These are phyloP conservation scores for Narthecium ossifragum DNA, from an alignment of 106 monocot species.

Conservation along the genomic window DNA sequence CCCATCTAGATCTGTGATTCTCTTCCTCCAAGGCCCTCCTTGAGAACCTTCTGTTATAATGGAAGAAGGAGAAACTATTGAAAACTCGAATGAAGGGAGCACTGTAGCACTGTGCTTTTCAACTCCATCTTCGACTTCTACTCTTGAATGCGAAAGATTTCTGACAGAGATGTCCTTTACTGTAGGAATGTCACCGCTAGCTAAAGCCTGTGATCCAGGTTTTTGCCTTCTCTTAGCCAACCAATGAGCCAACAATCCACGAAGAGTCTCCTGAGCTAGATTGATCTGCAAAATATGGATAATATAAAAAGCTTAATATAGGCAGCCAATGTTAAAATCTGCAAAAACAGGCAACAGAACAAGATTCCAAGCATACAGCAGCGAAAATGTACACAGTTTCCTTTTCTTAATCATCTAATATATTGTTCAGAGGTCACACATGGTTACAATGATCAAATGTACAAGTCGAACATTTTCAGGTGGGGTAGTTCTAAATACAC, in stretches of 20 bases:
- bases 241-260: constrained; percentile 79
- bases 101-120: constrained; percentile 41
- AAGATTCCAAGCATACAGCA: no score
- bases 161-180: constrained; percentile 43
- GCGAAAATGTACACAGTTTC: no score
- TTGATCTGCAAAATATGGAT: constrained; percentile 58
- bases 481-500: no score
- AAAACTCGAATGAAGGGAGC: constrained; percentile 73
- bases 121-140: constrained; percentile 53
- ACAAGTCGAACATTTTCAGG: no score
- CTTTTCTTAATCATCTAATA: no score
- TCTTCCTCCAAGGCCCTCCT: constrained; percentile 89
- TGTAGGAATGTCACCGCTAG: constrained; percentile 46
- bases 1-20: constrained; percentile 76
- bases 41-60: constrained; percentile 88
- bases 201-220: constrained; percentile 38
- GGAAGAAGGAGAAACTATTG: constrained; percentile 70
- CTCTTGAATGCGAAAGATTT: constrained; percentile 51
- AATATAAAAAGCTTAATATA: background rate
- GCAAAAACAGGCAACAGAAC: no score
- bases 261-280: constrained; percentile 93
- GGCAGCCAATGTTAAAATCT: no score
- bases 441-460: no score
- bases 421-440: no score
- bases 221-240: constrained; percentile 69